A percentile compares a stretch with the other conserved stretches of the same genome.
Evolutionary conservation across 2,329 filamentous ascomycete species (phyloP).

Genomic region (Penicillium aurantiogriseum): DNA sequence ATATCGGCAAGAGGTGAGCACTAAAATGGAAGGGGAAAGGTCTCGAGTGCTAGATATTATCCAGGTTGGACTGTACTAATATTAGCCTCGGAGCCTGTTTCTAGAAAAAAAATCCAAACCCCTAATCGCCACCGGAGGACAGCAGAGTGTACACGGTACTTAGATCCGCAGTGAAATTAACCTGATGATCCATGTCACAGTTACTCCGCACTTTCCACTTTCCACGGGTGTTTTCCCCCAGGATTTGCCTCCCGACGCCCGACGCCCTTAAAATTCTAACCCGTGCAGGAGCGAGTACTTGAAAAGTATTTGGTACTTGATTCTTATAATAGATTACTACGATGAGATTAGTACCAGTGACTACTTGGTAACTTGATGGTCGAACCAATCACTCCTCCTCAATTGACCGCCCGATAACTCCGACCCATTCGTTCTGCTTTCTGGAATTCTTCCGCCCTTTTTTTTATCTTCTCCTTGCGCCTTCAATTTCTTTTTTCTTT

Average conservation of each 20-base stretch:
- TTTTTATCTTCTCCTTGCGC: slow-evolving; percentile 22
- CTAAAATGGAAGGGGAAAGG: no score
- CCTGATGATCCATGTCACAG: slow-evolving; percentile 12
- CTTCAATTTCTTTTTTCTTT: slow-evolving; percentile 13
- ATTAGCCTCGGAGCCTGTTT: not conserved
- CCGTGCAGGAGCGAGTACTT: not conserved
- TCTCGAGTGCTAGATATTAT: no score
- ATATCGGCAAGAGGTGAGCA: no score
- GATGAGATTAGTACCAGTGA: not conserved
- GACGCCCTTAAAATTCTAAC: slow-evolving; percentile 10
- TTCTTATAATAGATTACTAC: not conserved
- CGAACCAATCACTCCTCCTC: slow-evolving; percentile 9
- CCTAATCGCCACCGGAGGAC: not conserved
- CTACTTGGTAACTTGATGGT: slow-evolving; percentile 1
- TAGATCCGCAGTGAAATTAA: not conserved
- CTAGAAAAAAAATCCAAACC: not conserved
- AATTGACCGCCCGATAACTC: slow-evolving; percentile 26
- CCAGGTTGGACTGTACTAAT: not conserved
- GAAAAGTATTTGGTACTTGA: slow-evolving; percentile 9
- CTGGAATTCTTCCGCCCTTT: slow-evolving; percentile 21
- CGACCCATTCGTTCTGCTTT: slow-evolving; percentile 16
- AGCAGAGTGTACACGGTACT: slow-evolving; percentile 17
- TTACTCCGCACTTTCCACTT: slow-evolving; percentile 16
- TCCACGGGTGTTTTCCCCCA: slow-evolving; percentile 4
- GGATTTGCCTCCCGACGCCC: slow-evolving; percentile 17